Evolutionary conservation across 139 green algal species (phyloP).

Genomic region (Picochlorum sp.): DNA sequence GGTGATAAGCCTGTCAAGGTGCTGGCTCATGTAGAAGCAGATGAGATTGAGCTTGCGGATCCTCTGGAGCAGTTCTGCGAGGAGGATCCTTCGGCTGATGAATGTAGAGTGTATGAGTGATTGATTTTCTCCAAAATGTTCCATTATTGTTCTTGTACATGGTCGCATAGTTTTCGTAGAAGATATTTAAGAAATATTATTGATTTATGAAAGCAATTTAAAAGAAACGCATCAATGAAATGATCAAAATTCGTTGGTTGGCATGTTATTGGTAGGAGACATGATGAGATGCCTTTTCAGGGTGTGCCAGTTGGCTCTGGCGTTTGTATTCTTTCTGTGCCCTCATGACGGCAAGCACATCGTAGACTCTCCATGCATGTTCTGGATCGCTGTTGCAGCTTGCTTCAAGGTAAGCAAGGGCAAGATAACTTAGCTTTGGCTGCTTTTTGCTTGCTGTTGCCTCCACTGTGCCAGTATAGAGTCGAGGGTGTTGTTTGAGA

Average conservation of each 20-base stretch:
- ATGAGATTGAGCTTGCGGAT: conserved; percentile 10
- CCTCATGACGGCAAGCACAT: conserved; percentile 46
- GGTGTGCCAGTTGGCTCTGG: conserved; percentile 30
- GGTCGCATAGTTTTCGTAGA: too few relatives aligned
- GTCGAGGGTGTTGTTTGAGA: too few relatives aligned
- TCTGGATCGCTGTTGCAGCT: conserved; percentile 29
- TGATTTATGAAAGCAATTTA: too few relatives aligned
- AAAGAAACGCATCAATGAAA: too few relatives aligned
- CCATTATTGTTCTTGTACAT: too few relatives aligned
- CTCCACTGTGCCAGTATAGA: too few relatives aligned
- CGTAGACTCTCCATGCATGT: conserved; percentile 42
- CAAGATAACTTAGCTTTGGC: conserved; percentile 35
- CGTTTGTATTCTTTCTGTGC: conserved; percentile 38
- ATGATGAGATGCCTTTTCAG: conserved; percentile 39
- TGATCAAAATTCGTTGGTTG: background rate
- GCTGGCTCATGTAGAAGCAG: conserved; percentile 51
- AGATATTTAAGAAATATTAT: too few relatives aligned
- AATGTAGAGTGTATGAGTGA: background rate
- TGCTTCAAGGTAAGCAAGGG: conserved; percentile 43
- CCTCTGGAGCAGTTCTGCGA: background rate
- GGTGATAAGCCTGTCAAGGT: conserved; percentile 48
- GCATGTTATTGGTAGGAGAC: conserved; percentile 6
- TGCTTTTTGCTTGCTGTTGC: background rate
- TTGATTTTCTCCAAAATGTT: too few relatives aligned
- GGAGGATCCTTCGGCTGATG: background rate